phyloP scores from a whole-genome alignment of 169 alveolate species.

The Cryptosporidium baileyi region DNA sequence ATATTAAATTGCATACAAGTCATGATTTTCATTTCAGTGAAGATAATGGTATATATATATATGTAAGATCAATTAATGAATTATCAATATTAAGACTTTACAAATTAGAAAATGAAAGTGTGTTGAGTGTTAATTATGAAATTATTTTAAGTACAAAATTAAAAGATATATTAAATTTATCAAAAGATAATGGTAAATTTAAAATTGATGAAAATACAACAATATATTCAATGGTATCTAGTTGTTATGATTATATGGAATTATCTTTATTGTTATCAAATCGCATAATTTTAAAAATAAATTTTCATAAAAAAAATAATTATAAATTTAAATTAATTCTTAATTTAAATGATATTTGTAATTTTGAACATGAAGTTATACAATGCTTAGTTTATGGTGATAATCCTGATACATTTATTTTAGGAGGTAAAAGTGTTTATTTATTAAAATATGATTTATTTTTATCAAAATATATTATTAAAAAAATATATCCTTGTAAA shows the following conservation, averaged over 20 bases:
- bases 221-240: slow-evolving; percentile 15
- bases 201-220: background rate
- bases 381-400: slow-evolving; percentile 39
- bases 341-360: background rate
- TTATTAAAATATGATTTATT: background rate
- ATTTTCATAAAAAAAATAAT: background rate
- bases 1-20: slow-evolving; percentile 37
- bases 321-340: background rate
- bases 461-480: background rate
- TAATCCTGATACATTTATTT: background rate
- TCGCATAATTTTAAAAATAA: slow-evolving; percentile 5
- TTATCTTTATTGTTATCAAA: slow-evolving; percentile 13
- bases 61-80: slow-evolving; percentile 6
- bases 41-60: slow-evolving; percentile 7
- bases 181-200: background rate
- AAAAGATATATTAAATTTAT: background rate
- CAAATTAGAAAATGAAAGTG: too few relatives aligned
- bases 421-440: slow-evolving; percentile 52
- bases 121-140: background rate
- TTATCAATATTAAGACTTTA: background rate
- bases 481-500: slow-evolving; percentile 13
- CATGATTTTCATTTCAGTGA: background rate
- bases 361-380: slow-evolving; percentile 12
- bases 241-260: slow-evolving; percentile 41
- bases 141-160: background rate